These are phyloP conservation scores for Peribolospora baueri DNA, from an alignment of 768 basidiomycete species.

Conservation along the genomic window DNA sequence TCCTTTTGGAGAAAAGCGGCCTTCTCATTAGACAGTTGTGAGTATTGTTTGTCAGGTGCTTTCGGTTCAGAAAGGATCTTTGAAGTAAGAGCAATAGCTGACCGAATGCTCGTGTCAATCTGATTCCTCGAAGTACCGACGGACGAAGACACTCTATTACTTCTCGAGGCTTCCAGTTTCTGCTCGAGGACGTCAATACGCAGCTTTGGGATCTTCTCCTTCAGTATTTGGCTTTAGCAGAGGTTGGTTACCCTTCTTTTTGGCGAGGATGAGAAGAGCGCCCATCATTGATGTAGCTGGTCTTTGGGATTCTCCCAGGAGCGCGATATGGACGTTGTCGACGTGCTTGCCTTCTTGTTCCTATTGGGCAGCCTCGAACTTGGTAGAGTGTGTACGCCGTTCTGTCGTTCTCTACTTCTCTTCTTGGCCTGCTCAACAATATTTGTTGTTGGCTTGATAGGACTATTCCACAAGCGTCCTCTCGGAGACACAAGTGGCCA, in stretches of 20 bases:
- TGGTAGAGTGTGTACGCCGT: slow-evolving; percentile 36
- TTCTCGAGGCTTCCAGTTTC: slow-evolving; percentile 83
- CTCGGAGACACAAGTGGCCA: slow-evolving; percentile 52
- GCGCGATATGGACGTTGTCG: slow-evolving; percentile 72
- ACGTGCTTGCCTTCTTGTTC: slow-evolving; percentile 79
- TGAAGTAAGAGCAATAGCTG: slow-evolving; percentile 25
- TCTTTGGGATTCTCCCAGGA: slow-evolving; percentile 27
- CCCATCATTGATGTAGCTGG: neutral
- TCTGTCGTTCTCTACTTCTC: slow-evolving; percentile 1
- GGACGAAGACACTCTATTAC: slow-evolving; percentile 34
- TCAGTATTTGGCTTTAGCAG: slow-evolving; percentile 64
- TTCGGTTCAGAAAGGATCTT: neutral
- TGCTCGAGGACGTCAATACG: slow-evolving; percentile 75
- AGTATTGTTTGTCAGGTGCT: neutral
- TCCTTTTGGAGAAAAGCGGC: slow-evolving; percentile 55
- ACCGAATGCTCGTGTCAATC: slow-evolving; percentile 1
- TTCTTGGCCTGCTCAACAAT: neutral
- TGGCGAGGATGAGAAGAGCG: neutral
- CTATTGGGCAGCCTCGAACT: slow-evolving; percentile 95
- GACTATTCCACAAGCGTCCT: slow-evolving; percentile 71
- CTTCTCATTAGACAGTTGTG: slow-evolving; percentile 33
- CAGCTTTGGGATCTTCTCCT: slow-evolving; percentile 87
- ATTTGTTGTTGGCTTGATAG: slow-evolving; percentile 22
- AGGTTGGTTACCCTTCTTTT: slow-evolving; percentile 27
- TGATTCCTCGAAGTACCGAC: slow-evolving; percentile 7